These are phyloP conservation scores for Ophiostoma sp. DNA, from an alignment of 2,329 filamentous ascomycete genomes.

Conservation along the genomic window DNA sequence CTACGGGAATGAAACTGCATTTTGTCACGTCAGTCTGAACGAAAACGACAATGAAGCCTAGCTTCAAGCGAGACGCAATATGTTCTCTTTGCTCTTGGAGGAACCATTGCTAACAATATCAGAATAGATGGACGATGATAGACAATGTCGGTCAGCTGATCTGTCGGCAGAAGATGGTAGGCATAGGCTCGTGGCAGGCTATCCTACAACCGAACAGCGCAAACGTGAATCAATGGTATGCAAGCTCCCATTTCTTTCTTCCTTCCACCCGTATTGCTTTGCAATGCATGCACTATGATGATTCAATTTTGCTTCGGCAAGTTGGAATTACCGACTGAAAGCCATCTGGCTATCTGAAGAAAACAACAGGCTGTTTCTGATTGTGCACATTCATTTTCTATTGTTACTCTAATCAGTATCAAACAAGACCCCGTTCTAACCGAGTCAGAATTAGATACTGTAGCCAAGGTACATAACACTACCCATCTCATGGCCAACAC, in stretches of 20 bases:
- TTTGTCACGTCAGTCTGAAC: conserved; percentile 92
- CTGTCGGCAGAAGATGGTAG: neutral
- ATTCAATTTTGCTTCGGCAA: conserved; percentile 62
- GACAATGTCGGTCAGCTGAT: neutral
- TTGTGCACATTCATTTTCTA: conserved; percentile 28
- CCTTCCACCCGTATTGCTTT: neutral
- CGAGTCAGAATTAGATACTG: neutral
- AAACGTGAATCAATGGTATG: conserved; percentile 13
- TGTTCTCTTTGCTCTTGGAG: too few relatives aligned
- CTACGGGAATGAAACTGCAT: conserved; percentile 71
- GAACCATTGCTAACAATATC: conserved; percentile 13
- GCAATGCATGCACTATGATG: conserved; percentile 46
- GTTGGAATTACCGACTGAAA: conserved; percentile 97
- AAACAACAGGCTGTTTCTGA: conserved; percentile 85
- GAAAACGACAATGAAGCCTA: conserved; percentile 21
- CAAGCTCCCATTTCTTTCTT: neutral
- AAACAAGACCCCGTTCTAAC: neutral
- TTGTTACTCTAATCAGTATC: neutral
- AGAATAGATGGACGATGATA: conserved; percentile 1
- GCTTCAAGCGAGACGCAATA: neutral
- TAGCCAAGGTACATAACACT: conserved; percentile 12
- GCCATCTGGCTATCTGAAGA: conserved; percentile 56
- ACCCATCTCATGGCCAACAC: neutral
- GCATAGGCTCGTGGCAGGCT: neutral
- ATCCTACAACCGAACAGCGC: neutral